Evolutionary conservation across 768 basidiomycete species (phyloP), one percentile per base, ranked within the genome.

Genomic region (Collybiopsis luxurians): DNA sequence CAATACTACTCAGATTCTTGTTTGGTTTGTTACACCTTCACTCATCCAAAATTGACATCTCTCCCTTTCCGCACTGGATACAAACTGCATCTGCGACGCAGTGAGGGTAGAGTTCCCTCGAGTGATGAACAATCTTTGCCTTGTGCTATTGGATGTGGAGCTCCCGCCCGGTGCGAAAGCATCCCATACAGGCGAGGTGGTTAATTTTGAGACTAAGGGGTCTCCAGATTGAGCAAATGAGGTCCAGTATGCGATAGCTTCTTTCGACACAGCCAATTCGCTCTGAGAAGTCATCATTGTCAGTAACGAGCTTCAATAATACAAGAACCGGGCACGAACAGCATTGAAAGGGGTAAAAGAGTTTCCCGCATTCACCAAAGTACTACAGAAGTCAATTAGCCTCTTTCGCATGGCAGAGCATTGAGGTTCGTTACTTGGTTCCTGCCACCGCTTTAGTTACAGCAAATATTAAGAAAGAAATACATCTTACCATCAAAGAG

Each of bases 181-280:
- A 10, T 58, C 56, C 72, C 72, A 73, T 13, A 47, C 27, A 2
- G 69, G 66, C 9, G 71, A 69, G 3, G 55, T 50, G 3, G 62
- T n/a, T 38, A 64, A 47, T 43, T 64, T 66, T 15, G 44, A 47
- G 0, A 60, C 44, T 13, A 67, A 67, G 1, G 71, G 72, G 51
- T 69, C 44, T 26, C 72, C 71, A 28, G 55, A 64, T 4, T 67
- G 63, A 2, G 64, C 68, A 58, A 78, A 77, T 1, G 75, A 76
- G n/a, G 76, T 75, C 77, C 77, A 79, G 57, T 72, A 77, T 4
- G 67, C 68, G 28, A 79, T 76, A 11, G 74, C 74, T 59, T 77
- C 74, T 40, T 63, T 58, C 11, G 76, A 70, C 2, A 79, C 64
- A 4, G 59, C 59, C 10, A 64, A 55, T 62, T 79, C 76, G 43